Evolutionary conservation across 176 grass and related monocot species (phyloP).

Genomic region (Thinopyrum elongatum): DNA sequence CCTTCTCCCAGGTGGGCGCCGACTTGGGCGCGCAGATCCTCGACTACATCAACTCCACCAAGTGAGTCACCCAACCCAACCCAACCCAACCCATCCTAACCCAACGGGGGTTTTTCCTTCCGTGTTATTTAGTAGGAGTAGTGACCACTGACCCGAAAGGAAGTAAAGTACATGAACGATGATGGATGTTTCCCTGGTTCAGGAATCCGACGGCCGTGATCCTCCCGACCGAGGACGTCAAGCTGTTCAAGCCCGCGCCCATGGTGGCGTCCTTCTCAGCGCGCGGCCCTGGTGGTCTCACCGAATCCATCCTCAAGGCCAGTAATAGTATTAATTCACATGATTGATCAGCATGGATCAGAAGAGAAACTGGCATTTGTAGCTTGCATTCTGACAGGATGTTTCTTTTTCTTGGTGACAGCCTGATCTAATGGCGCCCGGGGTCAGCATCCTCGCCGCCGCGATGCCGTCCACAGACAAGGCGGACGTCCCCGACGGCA

Average conservation of each 20-base stretch:
- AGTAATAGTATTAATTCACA: not conserved
- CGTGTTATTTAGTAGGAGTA: not conserved
- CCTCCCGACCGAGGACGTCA: slow-evolving; percentile 57
- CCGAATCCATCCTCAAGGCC: slow-evolving; percentile 88
- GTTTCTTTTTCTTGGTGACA: slow-evolving; percentile 6
- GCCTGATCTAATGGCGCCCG: slow-evolving; percentile 97
- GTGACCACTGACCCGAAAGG: not conserved
- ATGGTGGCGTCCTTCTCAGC: slow-evolving; percentile 80
- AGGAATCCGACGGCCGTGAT: slow-evolving; percentile 80
- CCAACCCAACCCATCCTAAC: too few relatives aligned
- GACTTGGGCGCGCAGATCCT: slow-evolving; percentile 82
- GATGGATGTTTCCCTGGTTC: not conserved
- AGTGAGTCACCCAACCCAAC: slow-evolving; percentile 35
- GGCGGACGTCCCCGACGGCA: slow-evolving; percentile 52
- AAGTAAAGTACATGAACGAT: not conserved
- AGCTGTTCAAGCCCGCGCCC: slow-evolving; percentile 75
- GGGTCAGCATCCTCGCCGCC: slow-evolving; percentile 84
- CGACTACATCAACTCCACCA: slow-evolving; percentile 79
- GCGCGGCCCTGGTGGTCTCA: slow-evolving; percentile 74
- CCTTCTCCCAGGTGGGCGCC: slow-evolving; percentile 67
- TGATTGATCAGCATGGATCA: not conserved
- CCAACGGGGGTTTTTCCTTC: too few relatives aligned
- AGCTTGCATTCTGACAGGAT: not conserved
- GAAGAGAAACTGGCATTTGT: not conserved
- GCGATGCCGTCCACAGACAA: slow-evolving; percentile 59